Evolutionary conservation across 1,284 basidiomycete species (phyloP).

Genomic region (Xerocomus nothofagi): DNA sequence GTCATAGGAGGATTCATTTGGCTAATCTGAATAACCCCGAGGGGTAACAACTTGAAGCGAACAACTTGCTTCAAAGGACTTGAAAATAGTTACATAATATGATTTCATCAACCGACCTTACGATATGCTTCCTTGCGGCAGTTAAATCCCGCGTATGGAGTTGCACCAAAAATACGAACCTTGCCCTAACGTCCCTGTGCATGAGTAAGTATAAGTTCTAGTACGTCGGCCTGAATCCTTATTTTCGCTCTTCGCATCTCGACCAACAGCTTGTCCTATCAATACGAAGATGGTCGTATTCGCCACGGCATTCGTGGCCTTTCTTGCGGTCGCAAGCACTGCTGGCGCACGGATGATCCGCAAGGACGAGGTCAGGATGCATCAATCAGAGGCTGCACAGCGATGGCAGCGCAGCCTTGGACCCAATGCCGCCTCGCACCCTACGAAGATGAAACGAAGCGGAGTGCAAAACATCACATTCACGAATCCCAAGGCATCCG

Average conservation of each 20-base stretch:
- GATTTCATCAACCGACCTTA: too few relatives aligned
- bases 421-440: conserved; percentile 11
- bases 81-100: too few relatives aligned
- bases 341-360: conserved; percentile 21
- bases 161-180: not conserved
- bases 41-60: too few relatives aligned
- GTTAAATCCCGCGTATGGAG: too few relatives aligned
- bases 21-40: too few relatives aligned
- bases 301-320: not conserved
- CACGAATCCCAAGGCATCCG: conserved; percentile 61
- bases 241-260: not conserved
- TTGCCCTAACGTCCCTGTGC: not conserved
- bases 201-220: conserved; percentile 9
- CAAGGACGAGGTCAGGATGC: conserved; percentile 15
- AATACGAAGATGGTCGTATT: conserved; percentile 18
- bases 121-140: too few relatives aligned
- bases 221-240: not conserved
- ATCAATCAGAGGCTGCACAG: conserved; percentile 38
- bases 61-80: too few relatives aligned
- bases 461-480: conserved; percentile 68
- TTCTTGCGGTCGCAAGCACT: conserved; percentile 8
- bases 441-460: conserved; percentile 7
- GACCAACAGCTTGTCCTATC: not conserved
- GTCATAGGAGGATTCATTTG: too few relatives aligned
- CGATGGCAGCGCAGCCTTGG: conserved; percentile 35